Evolutionary conservation across 2,329 filamentous ascomycete species (phyloP).

Genomic region (Colletotrichum viniferum): DNA sequence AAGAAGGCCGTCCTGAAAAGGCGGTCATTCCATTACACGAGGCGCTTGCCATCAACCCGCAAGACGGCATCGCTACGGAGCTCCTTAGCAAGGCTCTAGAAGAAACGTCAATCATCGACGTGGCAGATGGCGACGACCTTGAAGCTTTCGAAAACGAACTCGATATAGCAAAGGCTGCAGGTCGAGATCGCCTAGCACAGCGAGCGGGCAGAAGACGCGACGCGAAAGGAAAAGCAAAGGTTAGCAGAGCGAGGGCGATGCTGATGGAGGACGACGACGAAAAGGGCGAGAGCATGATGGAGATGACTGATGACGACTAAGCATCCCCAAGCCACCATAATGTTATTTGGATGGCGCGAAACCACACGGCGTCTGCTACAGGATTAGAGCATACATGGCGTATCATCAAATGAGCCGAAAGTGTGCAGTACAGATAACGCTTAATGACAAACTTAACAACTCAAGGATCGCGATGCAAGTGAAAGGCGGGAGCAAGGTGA

Average conservation of each 20-base stretch:
- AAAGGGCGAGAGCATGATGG: slow-evolving; percentile 55
- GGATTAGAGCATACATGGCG: not conserved
- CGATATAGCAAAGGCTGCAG: slow-evolving; percentile 48
- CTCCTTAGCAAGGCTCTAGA: slow-evolving; percentile 74
- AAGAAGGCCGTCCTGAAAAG: slow-evolving; percentile 74
- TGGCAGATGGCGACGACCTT: slow-evolving; percentile 50
- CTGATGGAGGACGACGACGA: slow-evolving; percentile 38
- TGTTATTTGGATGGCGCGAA: not conserved
- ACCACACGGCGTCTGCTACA: not conserved
- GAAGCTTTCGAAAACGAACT: slow-evolving; percentile 59
- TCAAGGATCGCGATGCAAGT: not conserved
- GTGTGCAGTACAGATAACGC: not conserved
- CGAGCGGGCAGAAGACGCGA: slow-evolving; percentile 29
- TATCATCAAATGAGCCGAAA: not conserved
- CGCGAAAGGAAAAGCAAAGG: slow-evolving; percentile 52
- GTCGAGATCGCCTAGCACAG: slow-evolving; percentile 38
- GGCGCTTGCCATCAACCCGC: slow-evolving; percentile 76
- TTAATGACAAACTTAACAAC: not conserved
- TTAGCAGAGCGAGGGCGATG: slow-evolving; percentile 34
- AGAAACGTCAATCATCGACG: slow-evolving; percentile 57
- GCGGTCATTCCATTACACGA: slow-evolving; percentile 86
- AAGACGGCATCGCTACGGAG: slow-evolving; percentile 83
- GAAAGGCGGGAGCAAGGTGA: not conserved
- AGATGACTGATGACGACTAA: slow-evolving; percentile 60
- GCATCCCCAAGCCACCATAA: not conserved